Conservation (phyloP, 2,329 filamentous ascomycete genomes). For the Clarireedia monteithiana region DNA sequence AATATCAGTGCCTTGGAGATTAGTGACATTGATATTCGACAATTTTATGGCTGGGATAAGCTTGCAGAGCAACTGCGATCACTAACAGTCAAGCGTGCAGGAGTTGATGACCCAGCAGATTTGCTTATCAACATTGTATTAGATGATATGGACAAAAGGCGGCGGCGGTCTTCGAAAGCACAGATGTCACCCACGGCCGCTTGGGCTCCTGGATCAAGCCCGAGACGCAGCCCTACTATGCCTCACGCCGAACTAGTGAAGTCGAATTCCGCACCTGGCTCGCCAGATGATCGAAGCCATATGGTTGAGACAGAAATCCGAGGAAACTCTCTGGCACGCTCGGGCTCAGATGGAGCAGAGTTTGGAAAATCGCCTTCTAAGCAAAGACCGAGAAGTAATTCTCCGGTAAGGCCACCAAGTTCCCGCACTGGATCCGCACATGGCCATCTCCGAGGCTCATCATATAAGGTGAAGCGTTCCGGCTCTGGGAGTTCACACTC, state of each 20-base stretch:
- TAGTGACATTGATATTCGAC: constrained; percentile 89
- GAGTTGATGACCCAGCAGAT: constrained; percentile 83
- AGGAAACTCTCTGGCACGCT: constrained; percentile 21
- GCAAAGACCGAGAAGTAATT: constrained; percentile 63
- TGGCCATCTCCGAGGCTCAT: constrained; percentile 52
- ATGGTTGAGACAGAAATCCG: constrained; percentile 21
- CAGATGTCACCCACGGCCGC: constrained; percentile 71
- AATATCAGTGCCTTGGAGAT: constrained; percentile 92
- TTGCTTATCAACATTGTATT: constrained; percentile 87
- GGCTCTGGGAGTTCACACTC: constrained; percentile 92
- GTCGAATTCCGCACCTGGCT: constrained; percentile 54
- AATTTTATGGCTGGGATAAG: constrained; percentile 96
- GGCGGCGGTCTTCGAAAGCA: constrained; percentile 78
- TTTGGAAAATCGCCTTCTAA: constrained; percentile 23
- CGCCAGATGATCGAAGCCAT: constrained; percentile 29
- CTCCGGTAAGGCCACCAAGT: constrained; percentile 68
- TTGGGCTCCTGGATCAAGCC: constrained; percentile 51
- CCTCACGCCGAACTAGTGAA: constrained; percentile 59
- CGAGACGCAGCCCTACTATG: constrained; percentile 54
- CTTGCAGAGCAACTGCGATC: constrained; percentile 87
- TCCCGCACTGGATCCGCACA: constrained; percentile 56
- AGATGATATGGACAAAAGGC: constrained; percentile 90
- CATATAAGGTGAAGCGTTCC: constrained; percentile 73
- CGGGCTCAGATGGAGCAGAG: constrained; percentile 25
- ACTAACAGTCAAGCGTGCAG: constrained; percentile 78